phyloP scores from a whole-genome alignment of 257 asterid genomes.

The Ilex asprella region DNA sequence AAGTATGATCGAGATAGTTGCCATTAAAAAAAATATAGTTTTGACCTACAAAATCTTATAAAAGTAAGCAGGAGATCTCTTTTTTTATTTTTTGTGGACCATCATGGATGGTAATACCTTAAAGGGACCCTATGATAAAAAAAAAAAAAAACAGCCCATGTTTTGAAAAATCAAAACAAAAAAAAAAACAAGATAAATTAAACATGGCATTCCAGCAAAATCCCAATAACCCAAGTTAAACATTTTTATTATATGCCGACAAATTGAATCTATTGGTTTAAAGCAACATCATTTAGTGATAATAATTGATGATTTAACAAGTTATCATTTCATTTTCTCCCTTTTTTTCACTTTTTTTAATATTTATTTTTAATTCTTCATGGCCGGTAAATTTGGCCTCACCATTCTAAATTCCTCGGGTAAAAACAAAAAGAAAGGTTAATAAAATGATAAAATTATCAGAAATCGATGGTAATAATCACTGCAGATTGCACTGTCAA shows the following conservation, averaged over 20 bases:
- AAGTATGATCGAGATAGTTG: too few relatives aligned
- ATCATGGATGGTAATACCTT: background rate
- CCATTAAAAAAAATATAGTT: too few relatives aligned
- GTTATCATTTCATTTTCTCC: constrained; percentile 8
- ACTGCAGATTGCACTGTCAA: constrained; percentile 14
- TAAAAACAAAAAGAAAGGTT: constrained; percentile 3
- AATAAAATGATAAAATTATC: constrained; percentile 25
- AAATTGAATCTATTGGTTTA: constrained; percentile 10
- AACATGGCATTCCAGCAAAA: constrained; percentile 5
- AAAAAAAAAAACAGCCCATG: too few relatives aligned
- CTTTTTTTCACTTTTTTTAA: constrained; percentile 12
- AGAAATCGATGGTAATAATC: constrained; percentile 31
- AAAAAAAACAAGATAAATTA: background rate
- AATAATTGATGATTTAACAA: constrained; percentile 8
- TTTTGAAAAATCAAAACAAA: background rate
- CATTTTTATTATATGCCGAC: background rate
- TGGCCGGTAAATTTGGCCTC: constrained; percentile 3
- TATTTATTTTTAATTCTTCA: background rate
- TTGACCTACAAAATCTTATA: too few relatives aligned
- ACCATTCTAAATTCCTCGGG: background rate
- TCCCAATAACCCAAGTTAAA: constrained; percentile 8
- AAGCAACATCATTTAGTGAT: background rate
- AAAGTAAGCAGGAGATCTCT: background rate
- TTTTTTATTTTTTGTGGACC: background rate
- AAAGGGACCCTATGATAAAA: too few relatives aligned